Base-by-base conservation (phyloP, 495 filamentous ascomycete genomes). In the Penicillium paradoxum region DNA sequence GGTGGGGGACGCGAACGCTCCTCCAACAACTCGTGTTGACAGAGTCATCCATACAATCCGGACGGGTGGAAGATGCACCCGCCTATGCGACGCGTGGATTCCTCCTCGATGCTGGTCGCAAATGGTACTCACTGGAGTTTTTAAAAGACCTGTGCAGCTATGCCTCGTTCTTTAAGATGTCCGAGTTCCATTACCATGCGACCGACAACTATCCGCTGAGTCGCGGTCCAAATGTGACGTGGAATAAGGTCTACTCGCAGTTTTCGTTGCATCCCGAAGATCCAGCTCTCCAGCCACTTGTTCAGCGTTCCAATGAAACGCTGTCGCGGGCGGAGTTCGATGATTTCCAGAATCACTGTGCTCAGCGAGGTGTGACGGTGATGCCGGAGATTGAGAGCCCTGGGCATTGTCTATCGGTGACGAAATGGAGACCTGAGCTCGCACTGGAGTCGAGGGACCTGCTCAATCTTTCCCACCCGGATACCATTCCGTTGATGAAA, bases 91-190 rank as follows among this genome's bases (percentile, higher is more conserved):
- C 71, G 1, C 60, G 79, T 41, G 79, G 79, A 2, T 81, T 76
- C 45, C 66, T 81, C 68, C 62, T 82, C 0, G 79, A 82, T 51
- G 79, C 77, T 2, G 79, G 79, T 11, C 69, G 79, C 13, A 81
- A 82, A 53, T 82, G 79, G 78, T 82, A 82, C 56, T 63, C 74
- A 1, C 62, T 71, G 14, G 59, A 64, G 2, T 81, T 77, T 48
- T 62, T 82, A 45, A 81, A 79, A 27, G 79, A 81, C 7, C 67
- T 82, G 14, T 82, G 79, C 63, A 78, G 74, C 14, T 82, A 80
- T 51, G 76, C 77, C 3, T 75, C 66, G 1, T 80, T 79, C 60
- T 82, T 81, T 65, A 81, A 81, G 53, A 69, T 81, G 58, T 77
- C 70, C 44, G 79, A 81, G 49, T 82, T 82, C 39, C 79, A 81